Evolutionary conservation across 225 moss, liverwort and hornwort genomes (phyloP), one percentile per base, ranked within the genome.

Genomic region (Pseudoscleropodium purum): DNA sequence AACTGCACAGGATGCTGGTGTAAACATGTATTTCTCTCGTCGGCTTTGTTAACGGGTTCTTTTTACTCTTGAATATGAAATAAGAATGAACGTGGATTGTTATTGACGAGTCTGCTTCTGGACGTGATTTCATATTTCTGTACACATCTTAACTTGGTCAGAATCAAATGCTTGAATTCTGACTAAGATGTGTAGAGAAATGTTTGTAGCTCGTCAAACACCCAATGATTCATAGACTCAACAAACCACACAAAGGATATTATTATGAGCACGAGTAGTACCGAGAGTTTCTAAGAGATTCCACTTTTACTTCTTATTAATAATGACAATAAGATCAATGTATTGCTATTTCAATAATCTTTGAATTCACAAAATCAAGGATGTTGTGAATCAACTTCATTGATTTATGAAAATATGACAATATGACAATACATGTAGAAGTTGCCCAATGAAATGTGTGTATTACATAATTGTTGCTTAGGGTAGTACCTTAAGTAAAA

Each of bases 401-500:
- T 77, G 36, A 36, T 34, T 23, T 57, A 57, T 57, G 21, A 11
- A 31, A 2, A 20, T 10, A 6, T 6, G 18, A 56, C 56, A 56
- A 29, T 17, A 11, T 74, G 16, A 73, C 2, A 41, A 26, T 27
- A 17, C 10, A 43, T 31, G 6, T 45, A 43, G 9, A 74, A 45
- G 10, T 13, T 45, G 19, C 2, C 0, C 7, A 20, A 75, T 20
- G 19, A 75, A 75, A 18, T 75, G 19, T 75, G 3, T 45, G 2
- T 75, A 18, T 1, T 0, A 0, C 1, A 33, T 0, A 1, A 49
- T 19, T 11, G 20, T 49, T 59, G 27, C 27, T 9, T 1, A 0
- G 3, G 15, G 4, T 1, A 26, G 4, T 24, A 39, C 26, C 8
- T 26, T 0, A 39, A 13, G n/a, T 23, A 51, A 51, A 2, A 2